phyloP scores from a whole-genome alignment of 495 filamentous ascomycete genomes.

The Penicillium crystallinum region DNA sequence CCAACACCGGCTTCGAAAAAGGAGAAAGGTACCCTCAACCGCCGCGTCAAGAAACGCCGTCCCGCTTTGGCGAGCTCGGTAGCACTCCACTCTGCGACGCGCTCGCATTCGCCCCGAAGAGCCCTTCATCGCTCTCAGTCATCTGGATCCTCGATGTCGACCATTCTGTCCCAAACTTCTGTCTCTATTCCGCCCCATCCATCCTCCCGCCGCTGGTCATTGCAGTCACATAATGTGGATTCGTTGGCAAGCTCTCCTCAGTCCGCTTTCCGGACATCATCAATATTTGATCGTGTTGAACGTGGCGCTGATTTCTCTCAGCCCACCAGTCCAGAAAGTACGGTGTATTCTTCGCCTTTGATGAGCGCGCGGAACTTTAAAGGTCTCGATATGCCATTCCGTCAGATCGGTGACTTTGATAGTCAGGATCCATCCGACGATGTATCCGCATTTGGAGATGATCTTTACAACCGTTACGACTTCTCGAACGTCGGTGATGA shows the following conservation, averaged over 20 bases:
- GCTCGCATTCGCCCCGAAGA: conserved; percentile 35
- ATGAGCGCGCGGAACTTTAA: conserved; percentile 45
- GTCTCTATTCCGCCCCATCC: conserved; percentile 52
- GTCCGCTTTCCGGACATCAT: conserved; percentile 66
- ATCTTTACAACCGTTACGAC: conserved; percentile 16
- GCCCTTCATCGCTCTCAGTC: conserved; percentile 37
- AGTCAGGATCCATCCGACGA: conserved; percentile 12
- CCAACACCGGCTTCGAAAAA: conserved; percentile 43
- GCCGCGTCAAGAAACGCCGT: conserved; percentile 67
- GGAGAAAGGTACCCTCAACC: conserved; percentile 43
- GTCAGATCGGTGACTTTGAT: conserved; percentile 35
- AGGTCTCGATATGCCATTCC: conserved; percentile 47
- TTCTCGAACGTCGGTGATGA: conserved; percentile 12
- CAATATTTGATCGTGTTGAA: conserved; percentile 68
- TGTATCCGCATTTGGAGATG: conserved; percentile 18
- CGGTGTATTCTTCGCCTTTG: conserved; percentile 49
- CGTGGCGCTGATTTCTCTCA: conserved; percentile 53
- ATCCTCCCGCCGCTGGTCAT: conserved; percentile 55
- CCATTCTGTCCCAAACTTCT: conserved; percentile 59
- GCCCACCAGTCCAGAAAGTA: conserved; percentile 70
- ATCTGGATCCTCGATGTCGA: conserved; percentile 47
- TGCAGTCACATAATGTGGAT: conserved; percentile 61
- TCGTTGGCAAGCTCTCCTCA: conserved; percentile 79
- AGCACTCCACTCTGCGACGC: conserved; percentile 53
- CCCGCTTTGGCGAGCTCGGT: conserved; percentile 49